phyloP scores from a whole-genome alignment of 2,329 filamentous ascomycete species.

The Aspergillus persii region DNA sequence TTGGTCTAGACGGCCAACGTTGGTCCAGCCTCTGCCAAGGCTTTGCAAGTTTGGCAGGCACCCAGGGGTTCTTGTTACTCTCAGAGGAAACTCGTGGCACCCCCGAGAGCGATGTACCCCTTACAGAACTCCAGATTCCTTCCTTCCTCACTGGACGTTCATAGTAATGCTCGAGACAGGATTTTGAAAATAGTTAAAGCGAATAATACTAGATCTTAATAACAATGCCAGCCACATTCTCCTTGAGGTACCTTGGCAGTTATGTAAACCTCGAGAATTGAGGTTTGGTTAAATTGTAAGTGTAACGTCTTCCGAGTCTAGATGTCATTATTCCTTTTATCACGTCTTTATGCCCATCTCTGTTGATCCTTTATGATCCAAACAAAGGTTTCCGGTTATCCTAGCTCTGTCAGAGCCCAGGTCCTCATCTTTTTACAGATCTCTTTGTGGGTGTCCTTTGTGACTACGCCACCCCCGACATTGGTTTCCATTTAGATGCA shows the following conservation, averaged over 20 bases:
- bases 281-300: too few species aligned
- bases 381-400: neutral
- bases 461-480: neutral
- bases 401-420: neutral
- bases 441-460: neutral
- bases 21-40: neutral
- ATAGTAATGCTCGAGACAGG: neutral
- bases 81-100: neutral
- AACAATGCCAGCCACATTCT: neutral
- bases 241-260: neutral
- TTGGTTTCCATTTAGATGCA: neutral
- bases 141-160: neutral
- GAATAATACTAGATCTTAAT: neutral
- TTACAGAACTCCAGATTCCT: neutral
- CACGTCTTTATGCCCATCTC: neutral
- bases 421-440: neutral
- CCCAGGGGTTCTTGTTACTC: neutral
- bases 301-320: too few species aligned
- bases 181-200: neutral
- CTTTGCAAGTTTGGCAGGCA: neutral
- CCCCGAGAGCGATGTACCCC: too few species aligned
- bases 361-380: neutral
- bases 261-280: neutral
- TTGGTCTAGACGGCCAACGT: constrained; percentile 7
- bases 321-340: too few species aligned